Evolutionary conservation across 179 eudicot genomes (phyloP).

Genomic region (Carnegiea gigantea): DNA sequence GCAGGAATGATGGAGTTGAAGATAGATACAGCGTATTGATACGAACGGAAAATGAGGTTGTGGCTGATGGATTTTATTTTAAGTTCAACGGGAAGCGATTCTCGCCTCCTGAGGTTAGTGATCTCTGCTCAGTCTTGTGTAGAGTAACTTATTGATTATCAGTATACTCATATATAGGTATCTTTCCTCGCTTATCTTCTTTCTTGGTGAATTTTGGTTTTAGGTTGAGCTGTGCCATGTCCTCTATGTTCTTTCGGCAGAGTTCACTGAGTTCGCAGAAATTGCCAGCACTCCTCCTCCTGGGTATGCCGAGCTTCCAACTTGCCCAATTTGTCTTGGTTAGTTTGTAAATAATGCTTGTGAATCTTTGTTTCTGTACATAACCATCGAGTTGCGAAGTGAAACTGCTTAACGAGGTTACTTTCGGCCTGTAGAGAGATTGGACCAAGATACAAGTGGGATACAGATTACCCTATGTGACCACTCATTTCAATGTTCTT

Average conservation of each 20-base stretch:
- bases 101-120: slow-evolving; percentile 66
- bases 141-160: not conserved
- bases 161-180: not conserved
- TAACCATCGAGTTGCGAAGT: not conserved
- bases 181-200: not conserved
- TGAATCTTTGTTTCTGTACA: not conserved
- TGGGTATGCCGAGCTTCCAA: slow-evolving; percentile 68
- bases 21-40: slow-evolving; percentile 85
- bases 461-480: slow-evolving; percentile 79
- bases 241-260: slow-evolving; percentile 49
- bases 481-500: slow-evolving; percentile 81
- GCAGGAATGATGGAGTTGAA: slow-evolving; percentile 84
- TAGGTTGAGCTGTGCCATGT: slow-evolving; percentile 89
- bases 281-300: slow-evolving; percentile 56
- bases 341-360: slow-evolving; percentile 15
- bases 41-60: slow-evolving; percentile 46
- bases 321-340: slow-evolving; percentile 95
- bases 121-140: not conserved
- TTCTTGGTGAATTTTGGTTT: slow-evolving; percentile 6
- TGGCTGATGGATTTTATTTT: slow-evolving; percentile 77
- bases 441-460: slow-evolving; percentile 94
- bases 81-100: slow-evolving; percentile 74
- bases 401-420: slow-evolving; percentile 12
- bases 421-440: slow-evolving; percentile 55
- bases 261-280: slow-evolving; percentile 55